phyloP scores from a whole-genome alignment of 305 asterid species.

The Fraxinus nigra region DNA sequence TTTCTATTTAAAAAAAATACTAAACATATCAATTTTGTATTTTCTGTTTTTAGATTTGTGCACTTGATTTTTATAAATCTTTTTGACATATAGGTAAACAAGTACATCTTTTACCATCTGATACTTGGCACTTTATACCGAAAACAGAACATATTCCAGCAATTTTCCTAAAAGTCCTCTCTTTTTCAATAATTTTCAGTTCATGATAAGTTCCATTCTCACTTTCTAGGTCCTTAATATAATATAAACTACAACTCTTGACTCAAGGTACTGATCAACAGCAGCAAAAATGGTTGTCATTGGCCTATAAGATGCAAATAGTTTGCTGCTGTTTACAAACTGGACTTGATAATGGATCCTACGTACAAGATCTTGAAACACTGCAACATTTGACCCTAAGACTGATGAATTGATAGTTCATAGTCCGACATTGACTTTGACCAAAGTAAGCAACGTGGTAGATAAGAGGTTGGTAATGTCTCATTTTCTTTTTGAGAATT shows the following conservation, averaged over 20 bases:
- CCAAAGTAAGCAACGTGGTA: constrained; percentile 62
- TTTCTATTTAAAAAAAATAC: background rate
- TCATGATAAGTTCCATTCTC: background rate
- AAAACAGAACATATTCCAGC: background rate
- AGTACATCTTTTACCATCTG: no score
- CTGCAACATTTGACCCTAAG: constrained; percentile 14
- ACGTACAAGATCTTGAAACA: no score
- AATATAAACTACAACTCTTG: constrained; percentile 6
- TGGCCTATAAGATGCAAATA: constrained; percentile 81
- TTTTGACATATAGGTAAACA: background rate
- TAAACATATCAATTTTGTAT: background rate
- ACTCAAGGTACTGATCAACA: constrained; percentile 80
- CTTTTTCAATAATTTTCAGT: background rate
- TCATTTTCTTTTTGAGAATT: constrained; percentile 10
- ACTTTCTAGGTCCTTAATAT: background rate
- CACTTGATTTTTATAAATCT: background rate
- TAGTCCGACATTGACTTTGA: constrained; percentile 92
- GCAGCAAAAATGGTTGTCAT: constrained; percentile 74
- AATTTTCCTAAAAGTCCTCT: background rate
- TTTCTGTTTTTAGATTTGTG: background rate
- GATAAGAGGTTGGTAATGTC: background rate
- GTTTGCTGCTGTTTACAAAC: constrained; percentile 99
- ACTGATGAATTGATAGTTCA: constrained; percentile 89
- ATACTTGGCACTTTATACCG: no score
- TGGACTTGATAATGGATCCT: constrained; percentile 69